Conservation (phyloP, 2,329 filamentous ascomycete species). For the Fusarium kyushuense region DNA sequence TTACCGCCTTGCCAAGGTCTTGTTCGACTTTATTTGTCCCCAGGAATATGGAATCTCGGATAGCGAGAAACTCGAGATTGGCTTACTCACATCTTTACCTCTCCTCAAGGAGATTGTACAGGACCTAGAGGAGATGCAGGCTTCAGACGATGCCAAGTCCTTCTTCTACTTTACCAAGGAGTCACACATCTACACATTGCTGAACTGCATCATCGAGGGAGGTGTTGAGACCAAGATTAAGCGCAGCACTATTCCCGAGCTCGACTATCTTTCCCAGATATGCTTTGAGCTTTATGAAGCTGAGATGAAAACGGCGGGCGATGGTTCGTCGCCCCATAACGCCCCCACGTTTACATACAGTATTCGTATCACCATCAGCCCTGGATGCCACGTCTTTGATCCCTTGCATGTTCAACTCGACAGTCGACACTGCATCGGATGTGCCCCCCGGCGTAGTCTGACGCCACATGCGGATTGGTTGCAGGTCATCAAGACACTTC, state of each 20-base stretch:
- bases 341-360: slow-evolving; percentile 89
- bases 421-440: slow-evolving; percentile 95
- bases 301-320: slow-evolving; percentile 72
- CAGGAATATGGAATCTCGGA: slow-evolving; percentile 98
- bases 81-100: slow-evolving; percentile 90
- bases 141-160: slow-evolving; percentile 90
- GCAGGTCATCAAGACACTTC: slow-evolving; percentile 92
- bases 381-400: slow-evolving; percentile 96
- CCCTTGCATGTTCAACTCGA: slow-evolving; percentile 96
- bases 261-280: slow-evolving; percentile 97
- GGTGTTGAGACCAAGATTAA: slow-evolving; percentile 97
- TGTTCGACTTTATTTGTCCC: slow-evolving; percentile 98
- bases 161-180: slow-evolving; percentile 99
- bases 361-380: slow-evolving; percentile 95
- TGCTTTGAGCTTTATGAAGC: slow-evolving; percentile 98
- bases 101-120: slow-evolving; percentile 96
- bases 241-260: slow-evolving; percentile 92
- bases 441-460: slow-evolving; percentile 87
- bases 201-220: slow-evolving; percentile 98
- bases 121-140: slow-evolving; percentile 96
- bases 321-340: slow-evolving; percentile 56
- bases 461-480: slow-evolving; percentile 96
- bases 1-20: slow-evolving; percentile 91
- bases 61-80: slow-evolving; percentile 98
- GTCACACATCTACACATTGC: slow-evolving; percentile 96